Evolutionary conservation across 495 filamentous ascomycete species (phyloP).

Genomic region (Podospora tetraspora): DNA sequence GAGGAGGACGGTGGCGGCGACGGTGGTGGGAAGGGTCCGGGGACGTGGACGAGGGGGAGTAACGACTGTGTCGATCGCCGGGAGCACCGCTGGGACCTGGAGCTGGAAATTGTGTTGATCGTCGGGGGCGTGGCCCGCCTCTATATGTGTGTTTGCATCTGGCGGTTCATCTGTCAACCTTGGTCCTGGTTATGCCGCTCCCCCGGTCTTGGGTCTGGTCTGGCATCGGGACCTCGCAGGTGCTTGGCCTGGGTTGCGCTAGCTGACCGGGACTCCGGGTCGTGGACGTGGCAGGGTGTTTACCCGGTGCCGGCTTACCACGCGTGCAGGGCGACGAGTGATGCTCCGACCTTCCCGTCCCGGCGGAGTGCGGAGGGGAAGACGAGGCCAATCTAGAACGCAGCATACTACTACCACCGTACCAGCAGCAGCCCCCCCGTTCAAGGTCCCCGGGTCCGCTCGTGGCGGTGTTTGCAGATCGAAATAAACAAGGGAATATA

Average conservation of each 20-base stretch:
- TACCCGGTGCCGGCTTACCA: not conserved
- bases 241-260: not conserved
- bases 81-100: not conserved
- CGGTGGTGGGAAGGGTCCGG: not conserved
- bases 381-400: not conserved
- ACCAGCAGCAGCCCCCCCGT: no score
- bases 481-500: not conserved
- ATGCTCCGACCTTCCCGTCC: not conserved
- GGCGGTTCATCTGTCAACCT: not conserved
- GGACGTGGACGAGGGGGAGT: not conserved
- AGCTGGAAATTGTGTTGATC: not conserved
- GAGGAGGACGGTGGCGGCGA: not conserved
- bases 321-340: not conserved
- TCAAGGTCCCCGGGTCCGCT: not conserved
- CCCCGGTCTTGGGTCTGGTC: not conserved
- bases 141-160: not conserved
- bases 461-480: not conserved
- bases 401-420: not conserved
- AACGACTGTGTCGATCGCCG: not conserved
- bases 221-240: not conserved
- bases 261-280: not conserved
- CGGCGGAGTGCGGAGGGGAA: not conserved
- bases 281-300: not conserved
- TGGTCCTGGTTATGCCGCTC: not conserved
- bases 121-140: not conserved